A percentile compares a stretch with the other conserved stretches of the same genome.
phyloP scores from a whole-genome alignment of 1,139 yeast species.

The Hemisphaericaspora xylofermentans region DNA sequence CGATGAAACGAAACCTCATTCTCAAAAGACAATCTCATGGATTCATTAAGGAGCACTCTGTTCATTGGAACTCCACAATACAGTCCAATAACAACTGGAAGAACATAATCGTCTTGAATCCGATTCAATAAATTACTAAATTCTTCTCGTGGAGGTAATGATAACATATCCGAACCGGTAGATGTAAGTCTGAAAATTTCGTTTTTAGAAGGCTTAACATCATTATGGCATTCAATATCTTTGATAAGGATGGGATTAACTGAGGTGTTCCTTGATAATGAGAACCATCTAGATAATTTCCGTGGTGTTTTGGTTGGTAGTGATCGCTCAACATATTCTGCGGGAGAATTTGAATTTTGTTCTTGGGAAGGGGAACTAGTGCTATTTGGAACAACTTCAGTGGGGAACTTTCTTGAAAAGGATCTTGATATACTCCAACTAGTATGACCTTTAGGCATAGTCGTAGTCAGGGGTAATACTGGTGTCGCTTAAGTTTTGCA shows the following conservation, averaged over 20 bases:
- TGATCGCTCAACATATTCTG: neutral
- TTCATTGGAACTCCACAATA: constrained; percentile 13
- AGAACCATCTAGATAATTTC: neutral
- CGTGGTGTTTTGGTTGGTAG: neutral
- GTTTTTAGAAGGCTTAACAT: neutral
- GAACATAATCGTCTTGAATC: constrained; percentile 9
- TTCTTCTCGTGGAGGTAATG: neutral
- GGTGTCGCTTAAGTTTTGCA: no score
- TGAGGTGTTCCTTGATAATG: neutral
- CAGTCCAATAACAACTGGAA: constrained; percentile 11
- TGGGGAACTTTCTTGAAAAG: neutral
- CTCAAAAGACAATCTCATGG: constrained; percentile 2
- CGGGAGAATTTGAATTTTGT: neutral
- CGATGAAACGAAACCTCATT: constrained; percentile 1
- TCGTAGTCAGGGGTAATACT: no score
- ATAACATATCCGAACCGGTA: neutral
- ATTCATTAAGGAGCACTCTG: constrained; percentile 5
- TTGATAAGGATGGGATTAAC: neutral
- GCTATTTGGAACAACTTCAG: neutral
- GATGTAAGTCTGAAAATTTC: neutral
- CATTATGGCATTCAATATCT: neutral
- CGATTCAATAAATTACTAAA: constrained; percentile 1
- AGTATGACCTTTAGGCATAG: no score
- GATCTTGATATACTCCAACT: neutral
- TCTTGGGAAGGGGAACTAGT: neutral